phyloP scores from a whole-genome alignment of 192 early-diverging fungal genomes.

The Podila epicladia region DNA sequence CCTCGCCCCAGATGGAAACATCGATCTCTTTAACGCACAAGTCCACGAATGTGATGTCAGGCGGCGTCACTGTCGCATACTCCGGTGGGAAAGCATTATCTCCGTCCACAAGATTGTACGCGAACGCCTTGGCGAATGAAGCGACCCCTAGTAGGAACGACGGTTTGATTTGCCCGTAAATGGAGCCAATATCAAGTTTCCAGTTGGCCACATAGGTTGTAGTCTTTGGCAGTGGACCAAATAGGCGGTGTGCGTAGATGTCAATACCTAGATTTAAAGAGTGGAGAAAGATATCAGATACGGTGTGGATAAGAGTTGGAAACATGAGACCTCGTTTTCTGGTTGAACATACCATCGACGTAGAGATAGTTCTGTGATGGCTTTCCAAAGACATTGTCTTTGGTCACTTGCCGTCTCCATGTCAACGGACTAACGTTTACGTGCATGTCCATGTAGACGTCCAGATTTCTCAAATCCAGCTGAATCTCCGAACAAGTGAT shows the following conservation, averaged over 20 bases:
- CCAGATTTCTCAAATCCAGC: constrained; percentile 69
- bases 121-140: constrained; percentile 65
- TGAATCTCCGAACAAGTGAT: constrained; percentile 71
- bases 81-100: constrained; percentile 71
- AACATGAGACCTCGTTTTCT: not conserved
- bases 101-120: constrained; percentile 70
- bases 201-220: constrained; percentile 76
- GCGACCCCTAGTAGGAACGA: constrained; percentile 63
- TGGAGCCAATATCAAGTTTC: constrained; percentile 67
- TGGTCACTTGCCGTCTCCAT: constrained; percentile 50
- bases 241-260: constrained; percentile 71
- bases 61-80: constrained; percentile 49
- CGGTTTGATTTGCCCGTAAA: constrained; percentile 73
- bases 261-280: constrained; percentile 50
- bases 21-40: constrained; percentile 63
- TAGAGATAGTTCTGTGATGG: constrained; percentile 59
- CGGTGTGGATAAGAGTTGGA: not conserved
- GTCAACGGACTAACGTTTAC: constrained; percentile 67
- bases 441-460: constrained; percentile 71
- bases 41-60: constrained; percentile 73
- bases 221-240: constrained; percentile 73
- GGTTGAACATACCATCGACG: constrained; percentile 55
- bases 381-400: constrained; percentile 19
- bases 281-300: not conserved
- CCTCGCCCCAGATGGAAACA: constrained; percentile 67